Conservation (phyloP, 1,284 basidiomycete genomes). For the Cystobasidium slooffiae region DNA sequence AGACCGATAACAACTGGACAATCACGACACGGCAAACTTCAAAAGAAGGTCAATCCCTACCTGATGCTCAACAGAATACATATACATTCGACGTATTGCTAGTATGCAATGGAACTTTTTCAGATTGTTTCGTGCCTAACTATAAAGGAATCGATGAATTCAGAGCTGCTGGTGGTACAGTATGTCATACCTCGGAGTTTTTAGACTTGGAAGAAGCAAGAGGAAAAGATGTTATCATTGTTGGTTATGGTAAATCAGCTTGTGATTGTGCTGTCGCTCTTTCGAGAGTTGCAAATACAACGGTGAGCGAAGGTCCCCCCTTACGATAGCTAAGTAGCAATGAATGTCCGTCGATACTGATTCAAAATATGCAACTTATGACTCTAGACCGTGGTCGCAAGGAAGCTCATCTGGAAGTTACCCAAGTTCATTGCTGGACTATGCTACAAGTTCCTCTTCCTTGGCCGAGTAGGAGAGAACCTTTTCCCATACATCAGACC, state of each 20-base stretch:
- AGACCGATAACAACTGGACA: conserved; percentile 8
- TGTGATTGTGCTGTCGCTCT: conserved; percentile 53
- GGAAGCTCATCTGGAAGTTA: conserved; percentile 53
- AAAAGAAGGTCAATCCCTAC: background rate
- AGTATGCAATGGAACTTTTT: conserved; percentile 51
- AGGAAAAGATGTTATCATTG: conserved; percentile 50
- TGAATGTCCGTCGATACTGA: background rate
- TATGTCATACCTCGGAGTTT: conserved; percentile 50
- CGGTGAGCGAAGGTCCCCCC: no score
- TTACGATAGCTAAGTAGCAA: no score
- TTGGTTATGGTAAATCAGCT: conserved; percentile 53
- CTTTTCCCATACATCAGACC: conserved; percentile 53
- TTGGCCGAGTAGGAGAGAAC: conserved; percentile 51
- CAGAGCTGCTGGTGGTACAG: conserved; percentile 47
- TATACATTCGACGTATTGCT: conserved; percentile 47
- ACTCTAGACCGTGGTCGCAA: conserved; percentile 49
- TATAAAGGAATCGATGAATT: conserved; percentile 49
- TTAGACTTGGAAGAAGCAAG: conserved; percentile 44
- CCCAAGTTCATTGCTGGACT: conserved; percentile 49
- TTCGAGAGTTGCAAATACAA: conserved; percentile 36
- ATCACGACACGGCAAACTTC: conserved; percentile 31
- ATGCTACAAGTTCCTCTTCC: conserved; percentile 51
- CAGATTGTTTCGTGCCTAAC: conserved; percentile 49
- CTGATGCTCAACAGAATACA: background rate
- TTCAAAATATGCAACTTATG: background rate